Base-by-base conservation (phyloP, 805 yeast genomes). In the Kodamaea hsintzibuensis region DNA sequence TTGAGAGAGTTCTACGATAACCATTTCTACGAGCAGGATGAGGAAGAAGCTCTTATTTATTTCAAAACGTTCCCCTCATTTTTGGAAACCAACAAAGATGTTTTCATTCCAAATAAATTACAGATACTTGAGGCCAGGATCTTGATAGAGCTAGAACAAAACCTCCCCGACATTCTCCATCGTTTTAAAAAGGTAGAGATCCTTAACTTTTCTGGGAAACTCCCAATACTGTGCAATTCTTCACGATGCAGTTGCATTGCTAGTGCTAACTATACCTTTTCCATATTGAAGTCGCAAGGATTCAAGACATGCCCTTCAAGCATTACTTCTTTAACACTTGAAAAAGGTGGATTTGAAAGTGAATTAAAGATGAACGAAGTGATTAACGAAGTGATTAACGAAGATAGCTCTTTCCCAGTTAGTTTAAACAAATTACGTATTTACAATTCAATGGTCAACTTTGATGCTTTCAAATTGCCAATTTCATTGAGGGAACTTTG, bases 311-410 rank as follows among this genome's bases (percentile, higher is more conserved):
- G 44, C 13, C 17, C 19, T n/a, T 40, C 44, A 17, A n/a, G 39
- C 25, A 22, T 47, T 25, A 47, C 50, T 7, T 37, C 44, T 40
- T 25, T 47, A 18, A 47, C 50, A 2, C 44, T 47, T n/a, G 50
- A 47, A 25, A 47, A 38, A n/a, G 50, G 40, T 12, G 33, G 50
- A 4, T 47, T 47, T 38, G 50, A 47, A 5, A 40, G 44, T 22
- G 50, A 47, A 35, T 14, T 47, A 13, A 19, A 22, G n/a, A 37
- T 30, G 35, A 47, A 33, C 35, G 50, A 47, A 12, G 38, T 47
- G 4, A 19, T n/a, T 13, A 47, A 33, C 35, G 50, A 47, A 12
- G 38, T 47, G 4, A 19, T n/a, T 13, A 17, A 37, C 17, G 14
- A 37, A n/a, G 14, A 17, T 18, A 8, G 9, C 17, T 5, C 38